A percentile compares a stretch with the other conserved stretches of the same genome.
Evolutionary conservation across 2,329 filamentous ascomycete genomes (phyloP).

Genomic region (Colletotrichum sp.): DNA sequence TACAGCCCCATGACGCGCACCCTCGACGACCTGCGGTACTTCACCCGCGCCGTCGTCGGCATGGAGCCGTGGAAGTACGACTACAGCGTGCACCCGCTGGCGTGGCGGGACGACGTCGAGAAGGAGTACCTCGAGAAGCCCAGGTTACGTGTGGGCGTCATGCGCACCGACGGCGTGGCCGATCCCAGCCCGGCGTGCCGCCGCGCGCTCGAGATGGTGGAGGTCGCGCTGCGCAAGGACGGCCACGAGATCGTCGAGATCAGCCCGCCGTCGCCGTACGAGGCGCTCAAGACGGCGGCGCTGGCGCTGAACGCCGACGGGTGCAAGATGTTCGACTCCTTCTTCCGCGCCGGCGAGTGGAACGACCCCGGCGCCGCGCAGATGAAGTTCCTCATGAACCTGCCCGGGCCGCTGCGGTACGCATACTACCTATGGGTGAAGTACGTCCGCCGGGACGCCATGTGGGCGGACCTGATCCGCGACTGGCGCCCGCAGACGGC

Average conservation of each 20-base stretch:
- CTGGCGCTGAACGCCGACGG: slow-evolving; percentile 87
- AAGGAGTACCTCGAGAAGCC: slow-evolving; percentile 65
- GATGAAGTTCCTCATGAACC: slow-evolving; percentile 74
- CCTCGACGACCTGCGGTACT: slow-evolving; percentile 82
- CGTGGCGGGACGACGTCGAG: slow-evolving; percentile 72
- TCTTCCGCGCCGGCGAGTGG: slow-evolving; percentile 78
- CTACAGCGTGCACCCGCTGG: slow-evolving; percentile 82
- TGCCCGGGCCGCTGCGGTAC: slow-evolving; percentile 78
- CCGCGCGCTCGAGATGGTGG: slow-evolving; percentile 75
- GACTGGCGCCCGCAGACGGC: slow-evolving; percentile 77
- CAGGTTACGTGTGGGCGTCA: slow-evolving; percentile 74
- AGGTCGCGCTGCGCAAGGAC: slow-evolving; percentile 68
- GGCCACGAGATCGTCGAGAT: slow-evolving; percentile 77
- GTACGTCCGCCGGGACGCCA: slow-evolving; percentile 75
- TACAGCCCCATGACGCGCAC: slow-evolving; percentile 94
- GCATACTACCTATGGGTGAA: slow-evolving; percentile 91
- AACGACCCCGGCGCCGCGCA: slow-evolving; percentile 80
- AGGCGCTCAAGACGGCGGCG: slow-evolving; percentile 77
- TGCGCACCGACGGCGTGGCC: slow-evolving; percentile 82
- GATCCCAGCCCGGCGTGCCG: slow-evolving; percentile 85
- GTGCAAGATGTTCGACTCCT: slow-evolving; percentile 77
- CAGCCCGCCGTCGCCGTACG: slow-evolving; percentile 73
- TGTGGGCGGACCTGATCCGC: slow-evolving; percentile 80
- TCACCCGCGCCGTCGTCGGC: slow-evolving; percentile 76
- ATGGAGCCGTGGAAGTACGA: slow-evolving; percentile 93